Evolutionary conservation across 768 basidiomycete genomes (phyloP).

Genomic region (Lentinus tigrinus): DNA sequence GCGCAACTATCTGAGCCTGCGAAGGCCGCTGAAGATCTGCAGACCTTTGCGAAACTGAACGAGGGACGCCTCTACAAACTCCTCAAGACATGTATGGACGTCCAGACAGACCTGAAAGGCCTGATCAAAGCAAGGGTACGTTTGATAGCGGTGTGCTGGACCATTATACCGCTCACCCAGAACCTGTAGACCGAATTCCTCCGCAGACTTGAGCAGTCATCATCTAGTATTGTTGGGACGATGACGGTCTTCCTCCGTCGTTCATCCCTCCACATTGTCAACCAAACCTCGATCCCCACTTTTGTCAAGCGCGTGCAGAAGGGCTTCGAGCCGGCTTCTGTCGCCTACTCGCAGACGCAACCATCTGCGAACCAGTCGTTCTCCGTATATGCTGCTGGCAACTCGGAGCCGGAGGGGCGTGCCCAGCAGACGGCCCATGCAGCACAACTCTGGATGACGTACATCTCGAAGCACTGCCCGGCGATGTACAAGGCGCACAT

Average conservation of each 20-base stretch:
- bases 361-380: constrained; percentile 10
- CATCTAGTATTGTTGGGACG: constrained; percentile 59
- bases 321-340: constrained; percentile 24
- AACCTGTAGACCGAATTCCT: constrained; percentile 68
- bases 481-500: constrained; percentile 72
- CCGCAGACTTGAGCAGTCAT: constrained; percentile 71
- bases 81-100: constrained; percentile 77
- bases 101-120: constrained; percentile 78
- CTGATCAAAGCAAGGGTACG: constrained; percentile 76
- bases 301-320: constrained; percentile 70
- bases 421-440: constrained; percentile 40
- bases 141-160: not conserved
- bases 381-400: constrained; percentile 29
- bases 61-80: constrained; percentile 85
- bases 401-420: constrained; percentile 23
- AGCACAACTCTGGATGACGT: constrained; percentile 52
- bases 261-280: constrained; percentile 70
- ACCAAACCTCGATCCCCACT: constrained; percentile 81
- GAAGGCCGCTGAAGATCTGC: constrained; percentile 77
- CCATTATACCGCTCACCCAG: not conserved
- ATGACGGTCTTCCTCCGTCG: constrained; percentile 71
- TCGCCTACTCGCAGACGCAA: constrained; percentile 14
- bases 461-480: constrained; percentile 75
- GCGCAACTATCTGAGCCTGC: constrained; percentile 63
- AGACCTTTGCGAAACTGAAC: constrained; percentile 82